Conservation (phyloP, 495 filamentous ascomycete genomes). For the Darksidea phi region DNA sequence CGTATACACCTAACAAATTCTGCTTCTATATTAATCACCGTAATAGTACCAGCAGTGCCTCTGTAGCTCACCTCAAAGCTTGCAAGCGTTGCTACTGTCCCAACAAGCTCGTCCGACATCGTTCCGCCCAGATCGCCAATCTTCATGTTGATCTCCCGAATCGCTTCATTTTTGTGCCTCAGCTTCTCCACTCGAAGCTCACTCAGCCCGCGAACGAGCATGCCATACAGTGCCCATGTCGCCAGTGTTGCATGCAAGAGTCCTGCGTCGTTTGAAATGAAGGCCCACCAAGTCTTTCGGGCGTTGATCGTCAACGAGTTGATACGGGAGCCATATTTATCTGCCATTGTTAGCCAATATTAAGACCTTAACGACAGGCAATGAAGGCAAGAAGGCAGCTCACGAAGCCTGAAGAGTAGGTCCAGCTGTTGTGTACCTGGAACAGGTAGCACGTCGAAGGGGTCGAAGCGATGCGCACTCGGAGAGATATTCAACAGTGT, state of each 20-base stretch:
- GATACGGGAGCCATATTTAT: constrained; percentile 16
- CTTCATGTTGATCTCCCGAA: constrained; percentile 31
- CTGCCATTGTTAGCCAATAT: constrained; percentile 4
- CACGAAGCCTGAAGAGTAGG: constrained; percentile 26
- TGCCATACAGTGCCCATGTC: constrained; percentile 29
- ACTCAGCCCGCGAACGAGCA: constrained; percentile 12
- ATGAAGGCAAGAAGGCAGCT: neutral
- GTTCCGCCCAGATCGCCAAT: constrained; percentile 6
- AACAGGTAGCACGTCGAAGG: constrained; percentile 28
- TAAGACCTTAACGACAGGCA: neutral
- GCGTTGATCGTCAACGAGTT: constrained; percentile 29
- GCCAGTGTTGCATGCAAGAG: constrained; percentile 28
- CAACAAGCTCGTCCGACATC: constrained; percentile 31
- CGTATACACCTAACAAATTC: constrained; percentile 31
- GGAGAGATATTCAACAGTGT: constrained; percentile 16
- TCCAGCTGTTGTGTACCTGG: constrained; percentile 25
- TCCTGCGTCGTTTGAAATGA: constrained; percentile 28
- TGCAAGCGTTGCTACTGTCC: constrained; percentile 23
- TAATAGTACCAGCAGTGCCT: neutral
- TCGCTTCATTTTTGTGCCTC: constrained; percentile 31
- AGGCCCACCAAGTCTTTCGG: constrained; percentile 31
- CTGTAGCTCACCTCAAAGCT: constrained; percentile 31
- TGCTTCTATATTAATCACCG: neutral
- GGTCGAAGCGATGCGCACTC: constrained; percentile 27
- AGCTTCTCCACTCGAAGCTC: constrained; percentile 14